Percentiles rank a stretch among this genome's conserved stretches.
Conservation (phyloP, 176 grass and related monocot species). For the Tillandsia fasciculata region DNA sequence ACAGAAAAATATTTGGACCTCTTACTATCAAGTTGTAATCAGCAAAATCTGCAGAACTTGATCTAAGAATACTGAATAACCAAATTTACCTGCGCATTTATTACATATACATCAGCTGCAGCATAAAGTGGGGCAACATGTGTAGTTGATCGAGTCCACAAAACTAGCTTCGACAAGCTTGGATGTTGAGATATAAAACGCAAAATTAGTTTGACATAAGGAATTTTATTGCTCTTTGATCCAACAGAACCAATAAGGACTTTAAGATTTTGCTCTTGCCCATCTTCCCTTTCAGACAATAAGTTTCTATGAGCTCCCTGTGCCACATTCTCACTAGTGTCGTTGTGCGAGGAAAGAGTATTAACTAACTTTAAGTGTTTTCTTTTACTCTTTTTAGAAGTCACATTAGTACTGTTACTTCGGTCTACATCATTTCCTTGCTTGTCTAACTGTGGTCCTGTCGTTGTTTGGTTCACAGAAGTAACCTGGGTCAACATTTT, state of each 20-base stretch:
- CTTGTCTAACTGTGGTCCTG: constrained; percentile 4
- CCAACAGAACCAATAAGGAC: constrained; percentile 43
- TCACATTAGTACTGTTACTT: constrained; percentile 8
- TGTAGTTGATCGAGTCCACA: constrained; percentile 46
- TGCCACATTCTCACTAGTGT: no score
- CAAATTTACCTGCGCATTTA: constrained; percentile 42
- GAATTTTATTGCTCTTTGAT: constrained; percentile 49
- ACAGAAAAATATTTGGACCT: no score
- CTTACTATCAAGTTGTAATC: no score
- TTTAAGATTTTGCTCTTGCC: constrained; percentile 27
- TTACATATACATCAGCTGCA: constrained; percentile 45
- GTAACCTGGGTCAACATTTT: constrained; percentile 5
- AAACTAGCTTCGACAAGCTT: constrained; percentile 31
- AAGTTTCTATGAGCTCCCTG: constrained; percentile 13
- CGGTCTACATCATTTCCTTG: background rate
- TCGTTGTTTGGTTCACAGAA: constrained; percentile 18
- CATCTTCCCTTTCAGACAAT: constrained; percentile 20
- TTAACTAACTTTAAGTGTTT: constrained; percentile 7
- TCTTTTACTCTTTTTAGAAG: constrained; percentile 20
- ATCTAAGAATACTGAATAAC: background rate
- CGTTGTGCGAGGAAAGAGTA: no score
- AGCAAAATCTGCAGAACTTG: background rate
- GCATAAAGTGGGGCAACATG: constrained; percentile 32
- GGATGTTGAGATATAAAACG: constrained; percentile 38
- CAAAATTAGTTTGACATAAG: constrained; percentile 38